Base-by-base conservation (phyloP, 1,284 basidiomycete species). In the Cryptococcus sp. region DNA sequence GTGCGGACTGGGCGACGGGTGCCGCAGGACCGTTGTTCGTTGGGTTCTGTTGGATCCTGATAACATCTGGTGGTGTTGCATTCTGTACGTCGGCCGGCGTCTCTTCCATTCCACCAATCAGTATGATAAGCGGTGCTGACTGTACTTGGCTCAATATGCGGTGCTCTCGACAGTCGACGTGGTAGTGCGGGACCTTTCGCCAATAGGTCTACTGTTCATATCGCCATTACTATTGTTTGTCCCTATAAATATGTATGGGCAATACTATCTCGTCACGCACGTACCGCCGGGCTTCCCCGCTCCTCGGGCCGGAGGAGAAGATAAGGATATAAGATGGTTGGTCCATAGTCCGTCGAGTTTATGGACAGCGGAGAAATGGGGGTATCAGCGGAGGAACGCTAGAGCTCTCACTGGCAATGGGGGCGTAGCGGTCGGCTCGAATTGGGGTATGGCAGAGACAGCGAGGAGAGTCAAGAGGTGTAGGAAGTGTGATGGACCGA, bases 1-100 rank as follows among this genome's bases (percentile, higher is more conserved):
- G 81, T 48, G 91, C 85, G 5, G 92, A 96, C 77, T 82, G 83
- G 70, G 66, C 95, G 43, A 96, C 92, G 0, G 92, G 93, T 58
- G 87, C 88, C 52, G 93, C 91, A 16, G 94, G 95, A 0, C 93
- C 93, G 0, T 84, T 89, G 67, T 98, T 98, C 76, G 85, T 98
- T 52, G 83, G 79, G 0, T 80, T 93, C 23, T 93, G 92, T 16
- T 81, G 88, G 63, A 65, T 86, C 6, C 82, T 98, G 46, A 86
- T 94, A 41, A 77, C 81, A 3, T 72, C 82, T 0, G 92, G 91
- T 23, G 82, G 85, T 0, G 67, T 91, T 61, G 87, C 85, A 61
- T 98, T 96, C 76, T 93, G 92, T 94, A 68, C 77, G 89, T 83
- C 25, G 17, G 17, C 38, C 53, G n/a, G 45, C 38, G 22, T 17